phyloP scores from a whole-genome alignment of 2,329 filamentous ascomycete genomes.

The Claviceps arundinis region DNA sequence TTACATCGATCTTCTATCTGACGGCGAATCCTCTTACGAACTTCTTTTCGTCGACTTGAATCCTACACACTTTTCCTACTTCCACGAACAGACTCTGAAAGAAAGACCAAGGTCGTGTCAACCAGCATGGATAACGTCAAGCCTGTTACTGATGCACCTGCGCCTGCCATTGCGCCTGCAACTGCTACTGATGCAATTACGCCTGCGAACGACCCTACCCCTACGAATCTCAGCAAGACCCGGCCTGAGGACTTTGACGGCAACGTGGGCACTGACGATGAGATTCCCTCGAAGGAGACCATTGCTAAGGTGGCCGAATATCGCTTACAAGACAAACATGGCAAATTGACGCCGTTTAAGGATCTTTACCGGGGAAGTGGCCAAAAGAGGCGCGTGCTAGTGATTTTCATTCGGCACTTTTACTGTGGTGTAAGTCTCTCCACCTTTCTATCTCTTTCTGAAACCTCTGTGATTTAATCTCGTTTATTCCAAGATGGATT shows the following conservation, averaged over 20 bases:
- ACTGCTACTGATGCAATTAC: neutral
- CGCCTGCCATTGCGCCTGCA: neutral
- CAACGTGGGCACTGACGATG: constrained; percentile 40
- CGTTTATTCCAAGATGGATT: too few species aligned
- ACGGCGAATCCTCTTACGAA: too few species aligned
- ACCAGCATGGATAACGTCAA: neutral
- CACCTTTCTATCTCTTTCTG: too few species aligned
- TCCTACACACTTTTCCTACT: too few species aligned
- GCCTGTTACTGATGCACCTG: neutral
- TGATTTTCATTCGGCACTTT: constrained; percentile 69
- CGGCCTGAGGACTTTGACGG: constrained; percentile 41
- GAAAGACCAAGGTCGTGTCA: neutral
- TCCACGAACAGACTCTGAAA: too few species aligned
- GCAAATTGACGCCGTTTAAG: constrained; percentile 47
- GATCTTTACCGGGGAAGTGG: constrained; percentile 46
- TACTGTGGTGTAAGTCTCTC: constrained; percentile 56
- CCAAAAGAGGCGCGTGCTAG: constrained; percentile 42
- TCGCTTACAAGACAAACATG: constrained; percentile 47
- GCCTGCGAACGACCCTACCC: neutral
- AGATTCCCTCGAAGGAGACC: constrained; percentile 35
- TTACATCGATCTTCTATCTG: too few species aligned
- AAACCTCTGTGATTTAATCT: too few species aligned
- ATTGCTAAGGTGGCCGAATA: constrained; percentile 40
- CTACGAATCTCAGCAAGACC: constrained; percentile 19
- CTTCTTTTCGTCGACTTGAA: too few species aligned